These are phyloP conservation scores for Penicillium argentinense DNA, from an alignment of 495 filamentous ascomycete genomes.

Conservation along the genomic window DNA sequence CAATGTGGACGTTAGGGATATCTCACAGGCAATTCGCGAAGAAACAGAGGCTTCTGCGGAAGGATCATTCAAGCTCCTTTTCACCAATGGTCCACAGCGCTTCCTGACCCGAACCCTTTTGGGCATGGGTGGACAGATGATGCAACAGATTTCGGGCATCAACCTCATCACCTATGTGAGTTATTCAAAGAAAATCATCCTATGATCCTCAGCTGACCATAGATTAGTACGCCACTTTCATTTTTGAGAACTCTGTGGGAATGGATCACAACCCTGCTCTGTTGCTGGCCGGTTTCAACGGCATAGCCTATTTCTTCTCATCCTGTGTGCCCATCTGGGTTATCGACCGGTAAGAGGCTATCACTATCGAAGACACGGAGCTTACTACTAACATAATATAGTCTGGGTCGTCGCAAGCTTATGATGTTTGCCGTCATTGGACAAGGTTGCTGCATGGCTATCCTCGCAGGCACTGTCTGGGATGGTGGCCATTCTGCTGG, in stretches of 20 bases:
- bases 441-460: conserved; percentile 50
- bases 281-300: conserved; percentile 48
- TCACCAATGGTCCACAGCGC: conserved; percentile 39
- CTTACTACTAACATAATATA: conserved; percentile 11
- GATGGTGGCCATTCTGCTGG: conserved; percentile 29
- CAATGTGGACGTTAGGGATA: conserved; percentile 28
- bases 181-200: not conserved
- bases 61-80: conserved; percentile 29
- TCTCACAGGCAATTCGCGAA: conserved; percentile 29
- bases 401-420: conserved; percentile 46
- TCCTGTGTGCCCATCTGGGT: conserved; percentile 50
- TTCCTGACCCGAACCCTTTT: conserved; percentile 34
- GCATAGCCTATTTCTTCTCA: conserved; percentile 47
- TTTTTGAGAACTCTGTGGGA: conserved; percentile 37
- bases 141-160: conserved; percentile 48
- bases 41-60: conserved; percentile 26
- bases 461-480: conserved; percentile 32
- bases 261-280: conserved; percentile 42
- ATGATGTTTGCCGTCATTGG: conserved; percentile 51
- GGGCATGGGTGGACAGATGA: conserved; percentile 42
- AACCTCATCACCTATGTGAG: conserved; percentile 45
- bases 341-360: conserved; percentile 40
- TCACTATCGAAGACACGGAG: not conserved
- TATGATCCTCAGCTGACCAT: not conserved
- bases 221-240: conserved; percentile 33